Base-by-base conservation (phyloP, 78 protist genomes). In the Dictyostelium citrinum region DNA sequence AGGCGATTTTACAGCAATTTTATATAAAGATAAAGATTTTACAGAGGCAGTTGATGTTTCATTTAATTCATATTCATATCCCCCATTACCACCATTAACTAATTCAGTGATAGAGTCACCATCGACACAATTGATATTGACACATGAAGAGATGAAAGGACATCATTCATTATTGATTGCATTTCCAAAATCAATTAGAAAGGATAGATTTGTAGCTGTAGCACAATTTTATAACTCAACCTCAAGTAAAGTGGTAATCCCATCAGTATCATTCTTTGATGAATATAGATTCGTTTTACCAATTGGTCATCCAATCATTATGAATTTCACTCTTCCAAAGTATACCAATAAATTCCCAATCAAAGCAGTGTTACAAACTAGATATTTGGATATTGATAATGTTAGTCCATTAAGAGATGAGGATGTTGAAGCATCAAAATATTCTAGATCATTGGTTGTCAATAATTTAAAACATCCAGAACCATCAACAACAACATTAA, bases 271-370 rank as follows among this genome's bases (percentile, higher is more conserved):
- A 41, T 16, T 88, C 39, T 88, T 88, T 78, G 81, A 61, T 33
- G 83, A 41, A 51, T 46, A 75, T 41, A 43, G 45, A 45, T 88
- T 60, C 55, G 37, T 20, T 3, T 41, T 88, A 22, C 93, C 93
- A 43, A 43, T 45, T 67, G 90, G 90, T 71, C 93, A 88, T 31
- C 77, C 93, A 61, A 24, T 88, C 29, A 24, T 88, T 11, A 49
- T 67, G 37, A 88, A 88, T 35, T 88, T 88, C 20, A 88, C 77
- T n/a, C 55, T 88, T 45, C 93, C 93, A 31, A 60, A 43, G 20
- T 88, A 88, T 49, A 45, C 75, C n/a, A 88, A 46, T 14, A 75
- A 75, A 17, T 76, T 35, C 12, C 93, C 93, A 46, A 31, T 88
- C 4, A 76, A 78, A 35, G 93, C 72, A 5, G 39, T 37, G 4